These are phyloP conservation scores for Pyrenophora tritici-repentis DNA, from an alignment of 2,329 filamentous ascomycete species.

Conservation along the genomic window DNA sequence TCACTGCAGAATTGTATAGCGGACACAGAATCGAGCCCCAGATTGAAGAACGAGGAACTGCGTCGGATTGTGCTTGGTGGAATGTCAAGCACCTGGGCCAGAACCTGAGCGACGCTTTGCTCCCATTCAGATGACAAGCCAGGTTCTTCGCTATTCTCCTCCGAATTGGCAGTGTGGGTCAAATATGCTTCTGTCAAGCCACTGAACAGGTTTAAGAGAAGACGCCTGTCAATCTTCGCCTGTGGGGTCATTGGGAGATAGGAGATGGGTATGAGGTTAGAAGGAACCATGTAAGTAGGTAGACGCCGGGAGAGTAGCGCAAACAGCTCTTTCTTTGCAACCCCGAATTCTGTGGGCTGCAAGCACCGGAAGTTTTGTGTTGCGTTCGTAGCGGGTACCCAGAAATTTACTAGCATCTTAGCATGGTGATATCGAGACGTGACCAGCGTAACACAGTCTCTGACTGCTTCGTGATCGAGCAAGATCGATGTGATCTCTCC, in stretches of 20 bases:
- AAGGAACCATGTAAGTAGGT: conserved; percentile 79
- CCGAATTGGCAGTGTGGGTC: conserved; percentile 43
- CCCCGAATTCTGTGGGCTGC: conserved; percentile 38
- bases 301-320: conserved; percentile 60
- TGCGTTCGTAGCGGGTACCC: conserved; percentile 55
- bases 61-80: conserved; percentile 57
- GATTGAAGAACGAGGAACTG: conserved; percentile 73
- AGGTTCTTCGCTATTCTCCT: conserved; percentile 42
- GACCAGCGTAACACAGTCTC: conserved; percentile 69
- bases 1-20: conserved; percentile 71
- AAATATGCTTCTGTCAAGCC: conserved; percentile 55
- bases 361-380: conserved; percentile 46
- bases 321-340: conserved; percentile 55
- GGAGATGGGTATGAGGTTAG: conserved; percentile 71
- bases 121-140: conserved; percentile 62
- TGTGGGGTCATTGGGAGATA: conserved; percentile 72
- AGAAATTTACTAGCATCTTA: conserved; percentile 69
- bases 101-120: conserved; percentile 56
- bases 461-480: conserved; percentile 56
- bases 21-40: conserved; percentile 83
- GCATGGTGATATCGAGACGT: conserved; percentile 53
- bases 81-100: conserved; percentile 59
- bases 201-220: conserved; percentile 57
- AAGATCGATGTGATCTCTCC: conserved; percentile 72
- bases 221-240: conserved; percentile 71